Evolutionary conservation across 257 asterid species (phyloP).

Genomic region (Thymus quinquecostatus): DNA sequence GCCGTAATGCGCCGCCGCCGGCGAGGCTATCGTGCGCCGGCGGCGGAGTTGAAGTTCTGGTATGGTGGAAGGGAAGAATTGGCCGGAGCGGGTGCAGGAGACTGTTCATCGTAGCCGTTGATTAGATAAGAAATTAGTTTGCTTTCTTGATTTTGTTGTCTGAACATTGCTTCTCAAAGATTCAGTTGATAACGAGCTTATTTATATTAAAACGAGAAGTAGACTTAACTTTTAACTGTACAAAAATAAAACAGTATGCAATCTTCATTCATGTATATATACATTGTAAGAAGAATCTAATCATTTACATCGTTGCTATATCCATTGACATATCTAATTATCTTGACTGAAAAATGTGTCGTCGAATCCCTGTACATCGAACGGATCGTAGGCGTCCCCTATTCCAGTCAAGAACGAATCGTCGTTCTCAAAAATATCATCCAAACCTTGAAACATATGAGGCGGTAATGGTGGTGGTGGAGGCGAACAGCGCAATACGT

Average conservation of each 20-base stretch:
- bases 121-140: neutral
- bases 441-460: conserved; percentile 17
- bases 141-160: neutral
- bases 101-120: conserved; percentile 40
- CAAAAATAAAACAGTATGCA: too few species aligned
- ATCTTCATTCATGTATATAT: too few species aligned
- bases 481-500: conserved; percentile 27
- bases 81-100: conserved; percentile 40
- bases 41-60: conserved; percentile 31
- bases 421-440: conserved; percentile 31
- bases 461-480: conserved; percentile 31
- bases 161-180: too few species aligned
- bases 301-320: too few species aligned
- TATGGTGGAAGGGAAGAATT: conserved; percentile 28
- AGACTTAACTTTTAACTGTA: too few species aligned
- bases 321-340: conserved; percentile 12
- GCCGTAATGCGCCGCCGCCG: conserved; percentile 28
- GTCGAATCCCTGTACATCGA: conserved; percentile 44
- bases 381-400: conserved; percentile 33
- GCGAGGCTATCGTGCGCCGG: conserved; percentile 38
- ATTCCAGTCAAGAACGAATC: conserved; percentile 34
- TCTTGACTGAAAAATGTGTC: conserved; percentile 30
- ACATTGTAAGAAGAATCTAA: too few species aligned
- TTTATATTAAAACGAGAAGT: too few species aligned
- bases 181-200: too few species aligned